phyloP scores from a whole-genome alignment of 352 stramenopile genomes.

The Globisporangium sylvaticum region DNA sequence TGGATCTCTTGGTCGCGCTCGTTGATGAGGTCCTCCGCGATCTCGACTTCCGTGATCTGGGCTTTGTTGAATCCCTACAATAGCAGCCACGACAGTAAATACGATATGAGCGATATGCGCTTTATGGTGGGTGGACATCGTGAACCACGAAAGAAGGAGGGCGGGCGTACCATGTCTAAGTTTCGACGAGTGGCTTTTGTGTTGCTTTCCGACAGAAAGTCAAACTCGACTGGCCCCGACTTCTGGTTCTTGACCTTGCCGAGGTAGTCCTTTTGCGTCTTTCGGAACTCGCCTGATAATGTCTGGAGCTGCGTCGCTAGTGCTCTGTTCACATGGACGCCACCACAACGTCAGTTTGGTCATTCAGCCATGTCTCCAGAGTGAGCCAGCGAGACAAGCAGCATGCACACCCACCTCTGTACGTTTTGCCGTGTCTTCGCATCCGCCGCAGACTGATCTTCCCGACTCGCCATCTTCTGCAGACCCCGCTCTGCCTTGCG shows the following conservation, averaged over 20 bases:
- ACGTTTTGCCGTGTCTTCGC: conserved; percentile 86
- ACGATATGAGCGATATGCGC: conserved; percentile 14
- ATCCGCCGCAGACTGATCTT: conserved; percentile 71
- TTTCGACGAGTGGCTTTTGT: conserved; percentile 50
- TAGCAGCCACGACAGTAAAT: conserved; percentile 7
- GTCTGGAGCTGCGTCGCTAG: conserved; percentile 97
- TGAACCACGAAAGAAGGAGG: background rate
- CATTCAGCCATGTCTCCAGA: background rate
- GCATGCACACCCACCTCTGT: conserved; percentile 38
- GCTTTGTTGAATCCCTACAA: conserved; percentile 91
- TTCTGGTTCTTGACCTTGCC: conserved; percentile 96
- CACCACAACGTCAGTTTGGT: conserved; percentile 1
- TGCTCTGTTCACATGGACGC: conserved; percentile 28
- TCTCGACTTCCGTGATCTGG: conserved; percentile 95
- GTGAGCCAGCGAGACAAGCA: background rate
- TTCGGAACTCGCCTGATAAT: conserved; percentile 94
- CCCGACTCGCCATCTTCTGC: conserved; percentile 69
- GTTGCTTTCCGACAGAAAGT: conserved; percentile 86
- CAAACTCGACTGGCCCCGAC: conserved; percentile 88
- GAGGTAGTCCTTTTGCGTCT: conserved; percentile 98
- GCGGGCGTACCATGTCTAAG: conserved; percentile 40
- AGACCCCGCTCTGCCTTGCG: conserved; percentile 71
- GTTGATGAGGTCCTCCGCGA: conserved; percentile 93
- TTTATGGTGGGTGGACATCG: background rate
- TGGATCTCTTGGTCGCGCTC: conserved; percentile 95